phyloP scores from a whole-genome alignment of 805 yeast genomes.

The Saccharomycopsis sp. region DNA sequence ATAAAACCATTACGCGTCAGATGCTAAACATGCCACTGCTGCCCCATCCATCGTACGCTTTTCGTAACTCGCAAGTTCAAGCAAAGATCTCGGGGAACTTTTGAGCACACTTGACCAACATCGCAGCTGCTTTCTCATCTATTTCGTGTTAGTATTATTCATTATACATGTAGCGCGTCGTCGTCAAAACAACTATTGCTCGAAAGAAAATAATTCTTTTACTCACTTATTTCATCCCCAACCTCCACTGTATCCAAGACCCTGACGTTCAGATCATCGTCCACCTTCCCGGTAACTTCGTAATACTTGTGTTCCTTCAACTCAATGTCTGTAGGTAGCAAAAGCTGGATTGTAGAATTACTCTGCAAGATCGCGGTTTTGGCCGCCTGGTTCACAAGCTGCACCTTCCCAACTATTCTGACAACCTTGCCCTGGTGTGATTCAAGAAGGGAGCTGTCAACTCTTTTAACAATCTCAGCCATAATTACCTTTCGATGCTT shows the following conservation, averaged over 20 bases:
- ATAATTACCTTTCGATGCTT: conserved; percentile 1
- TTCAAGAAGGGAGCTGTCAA: conserved; percentile 11
- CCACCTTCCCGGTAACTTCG: conserved; percentile 17
- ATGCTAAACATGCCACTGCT: too few relatives aligned
- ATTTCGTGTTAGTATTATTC: conserved; percentile 6
- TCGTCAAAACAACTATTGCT: too few relatives aligned
- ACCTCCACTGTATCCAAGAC: conserved; percentile 12
- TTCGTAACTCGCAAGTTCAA: too few relatives aligned
- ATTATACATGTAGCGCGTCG: too few relatives aligned
- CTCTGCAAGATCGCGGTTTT: conserved; percentile 9
- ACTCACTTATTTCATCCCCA: conserved; percentile 10
- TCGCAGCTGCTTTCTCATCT: conserved; percentile 18
- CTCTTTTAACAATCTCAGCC: conserved; percentile 17
- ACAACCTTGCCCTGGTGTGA: conserved; percentile 9
- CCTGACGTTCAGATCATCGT: conserved; percentile 8
- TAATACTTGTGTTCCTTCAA: conserved; percentile 13
- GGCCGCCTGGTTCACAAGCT: conserved; percentile 3
- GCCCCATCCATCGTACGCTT: too few relatives aligned
- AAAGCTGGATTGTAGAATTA: conserved; percentile 11
- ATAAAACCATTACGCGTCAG: too few relatives aligned
- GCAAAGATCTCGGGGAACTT: conserved; percentile 19
- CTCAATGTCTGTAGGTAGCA: conserved; percentile 13
- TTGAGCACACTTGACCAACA: conserved; percentile 17
- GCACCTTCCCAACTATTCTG: conserved; percentile 16
- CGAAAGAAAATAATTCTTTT: too few relatives aligned